phyloP scores from a whole-genome alignment of 768 basidiomycete genomes.

The Cystobasidium tubakii region DNA sequence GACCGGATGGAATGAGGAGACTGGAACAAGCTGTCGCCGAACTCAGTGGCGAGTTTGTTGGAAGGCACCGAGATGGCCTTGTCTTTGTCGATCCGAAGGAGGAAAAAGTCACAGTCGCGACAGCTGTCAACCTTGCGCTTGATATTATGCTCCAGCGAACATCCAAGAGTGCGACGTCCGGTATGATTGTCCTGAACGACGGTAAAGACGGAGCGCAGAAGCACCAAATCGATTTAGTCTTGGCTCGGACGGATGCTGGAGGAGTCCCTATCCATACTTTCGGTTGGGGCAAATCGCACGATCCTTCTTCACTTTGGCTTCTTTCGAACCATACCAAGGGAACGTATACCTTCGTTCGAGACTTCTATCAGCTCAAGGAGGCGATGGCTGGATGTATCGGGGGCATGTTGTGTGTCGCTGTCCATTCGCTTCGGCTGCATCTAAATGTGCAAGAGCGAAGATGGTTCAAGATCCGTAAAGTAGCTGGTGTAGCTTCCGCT shows the following conservation, averaged over 20 bases:
- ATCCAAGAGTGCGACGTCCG: constrained; percentile 75
- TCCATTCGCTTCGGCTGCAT: constrained; percentile 89
- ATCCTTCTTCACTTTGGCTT: constrained; percentile 95
- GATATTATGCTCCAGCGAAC: constrained; percentile 94
- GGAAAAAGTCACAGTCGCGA: constrained; percentile 94
- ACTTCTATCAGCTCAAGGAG: constrained; percentile 87
- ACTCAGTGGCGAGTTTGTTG: constrained; percentile 47
- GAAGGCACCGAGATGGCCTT: constrained; percentile 57
- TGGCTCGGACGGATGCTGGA: constrained; percentile 92
- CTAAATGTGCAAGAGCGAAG: constrained; percentile 84
- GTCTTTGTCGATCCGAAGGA: constrained; percentile 71
- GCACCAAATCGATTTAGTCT: constrained; percentile 96
- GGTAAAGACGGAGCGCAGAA: constrained; percentile 84
- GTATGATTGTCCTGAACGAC: constrained; percentile 88
- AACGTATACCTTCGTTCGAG: constrained; percentile 95
- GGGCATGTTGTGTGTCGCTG: constrained; percentile 90
- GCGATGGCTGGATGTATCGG: constrained; percentile 91
- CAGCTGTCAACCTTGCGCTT: constrained; percentile 93
- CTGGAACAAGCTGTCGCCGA: constrained; percentile 40
- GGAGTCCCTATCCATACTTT: constrained; percentile 95
- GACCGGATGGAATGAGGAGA: constrained; percentile 38
- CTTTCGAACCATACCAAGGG: constrained; percentile 97
- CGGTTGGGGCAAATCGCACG: constrained; percentile 93
- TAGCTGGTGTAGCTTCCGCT: constrained; percentile 78
- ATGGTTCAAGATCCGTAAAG: constrained; percentile 88